Base-by-base conservation (phyloP, 2,329 filamentous ascomycete genomes). In the Metarhizium guizhouense region DNA sequence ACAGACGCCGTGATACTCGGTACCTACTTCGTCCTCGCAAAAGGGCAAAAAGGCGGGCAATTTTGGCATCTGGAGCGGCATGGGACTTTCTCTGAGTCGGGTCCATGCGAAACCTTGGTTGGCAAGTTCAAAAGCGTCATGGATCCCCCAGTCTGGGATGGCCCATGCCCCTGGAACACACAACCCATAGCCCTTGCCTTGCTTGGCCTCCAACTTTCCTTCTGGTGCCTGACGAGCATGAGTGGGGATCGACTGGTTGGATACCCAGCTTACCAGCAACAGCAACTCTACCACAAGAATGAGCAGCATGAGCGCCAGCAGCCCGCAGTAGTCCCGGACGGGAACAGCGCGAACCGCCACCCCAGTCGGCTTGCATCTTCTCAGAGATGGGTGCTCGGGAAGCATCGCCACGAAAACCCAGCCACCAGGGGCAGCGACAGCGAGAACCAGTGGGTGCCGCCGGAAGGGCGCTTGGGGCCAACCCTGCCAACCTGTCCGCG, bases 211-310 rank as follows among this genome's bases (percentile, higher is more conserved):
- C 45, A 48, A 30, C 45, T 18, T 49, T 48, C n/a, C 43, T 52
- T 30, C 42, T 53, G 32, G 50, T 56, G 43, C 54, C 54, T 56
- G 54, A 45, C 45, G 50, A 56, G 48, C 30, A 40, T 48, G 20
- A 16, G 25, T 48, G 45, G 25, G 25, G 45, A 48, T 45, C 42
- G n/a, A 45, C 42, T 18, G 42, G n/a, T 48, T 48, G 49, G 54
- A 30, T 40, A 13, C 25, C 6, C 18, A 20, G 18, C 20, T 34
- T 34, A 34, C 13, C 47, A 54, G n/a, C 47, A 30, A 20, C 30
- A 53, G 43, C 52, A 47, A 18, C 43, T 53, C 18, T n/a, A 52
- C 30, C 8, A 32, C n/a, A 18, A 11, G 20, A n/a, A 45, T 45
- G 20, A 48, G 45, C 7, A 48, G 25, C 45, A 30, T 29, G 20